phyloP scores from a whole-genome alignment of 805 yeast species.

The Teunomyces funiuensis region DNA sequence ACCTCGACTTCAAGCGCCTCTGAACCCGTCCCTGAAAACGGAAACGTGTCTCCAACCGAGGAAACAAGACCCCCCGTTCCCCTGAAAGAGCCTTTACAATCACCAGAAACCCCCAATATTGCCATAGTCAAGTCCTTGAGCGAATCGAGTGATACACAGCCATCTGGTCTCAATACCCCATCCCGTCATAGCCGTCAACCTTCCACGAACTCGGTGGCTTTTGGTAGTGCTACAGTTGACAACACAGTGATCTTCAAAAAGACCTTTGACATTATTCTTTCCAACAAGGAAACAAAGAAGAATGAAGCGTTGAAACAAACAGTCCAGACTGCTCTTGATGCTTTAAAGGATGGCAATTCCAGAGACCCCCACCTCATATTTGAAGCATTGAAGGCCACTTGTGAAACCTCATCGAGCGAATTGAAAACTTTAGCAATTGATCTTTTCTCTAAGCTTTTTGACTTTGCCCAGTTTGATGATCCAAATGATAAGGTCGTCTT shows the following conservation, averaged over 20 bases:
- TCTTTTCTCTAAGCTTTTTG: slow-evolving; percentile 81
- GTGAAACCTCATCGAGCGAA: slow-evolving; percentile 60
- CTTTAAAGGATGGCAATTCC: slow-evolving; percentile 38
- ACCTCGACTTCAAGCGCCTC: background rate
- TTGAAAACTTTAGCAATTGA: slow-evolving; percentile 77
- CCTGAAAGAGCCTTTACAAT: background rate
- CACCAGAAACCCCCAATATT: background rate
- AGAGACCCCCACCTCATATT: slow-evolving; percentile 58
- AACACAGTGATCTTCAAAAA: slow-evolving; percentile 40
- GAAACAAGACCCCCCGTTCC: background rate
- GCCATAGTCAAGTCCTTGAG: background rate
- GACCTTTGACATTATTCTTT: slow-evolving; percentile 57
- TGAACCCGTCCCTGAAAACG: background rate
- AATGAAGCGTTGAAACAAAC: slow-evolving; percentile 40
- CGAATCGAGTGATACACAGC: background rate
- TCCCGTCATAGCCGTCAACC: slow-evolving; percentile 6
- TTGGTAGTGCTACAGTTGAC: slow-evolving; percentile 17
- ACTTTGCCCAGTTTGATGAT: slow-evolving; percentile 75
- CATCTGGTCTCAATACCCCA: background rate
- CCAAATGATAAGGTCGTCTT: slow-evolving; percentile 55
- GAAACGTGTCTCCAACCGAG: background rate
- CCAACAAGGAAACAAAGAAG: slow-evolving; percentile 61
- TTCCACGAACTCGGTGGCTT: slow-evolving; percentile 7
- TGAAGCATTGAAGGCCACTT: slow-evolving; percentile 73
- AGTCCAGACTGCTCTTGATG: slow-evolving; percentile 42